Evolutionary conservation across 2,329 filamentous ascomycete genomes (phyloP).

Genomic region (Aspergillus clavatus): DNA sequence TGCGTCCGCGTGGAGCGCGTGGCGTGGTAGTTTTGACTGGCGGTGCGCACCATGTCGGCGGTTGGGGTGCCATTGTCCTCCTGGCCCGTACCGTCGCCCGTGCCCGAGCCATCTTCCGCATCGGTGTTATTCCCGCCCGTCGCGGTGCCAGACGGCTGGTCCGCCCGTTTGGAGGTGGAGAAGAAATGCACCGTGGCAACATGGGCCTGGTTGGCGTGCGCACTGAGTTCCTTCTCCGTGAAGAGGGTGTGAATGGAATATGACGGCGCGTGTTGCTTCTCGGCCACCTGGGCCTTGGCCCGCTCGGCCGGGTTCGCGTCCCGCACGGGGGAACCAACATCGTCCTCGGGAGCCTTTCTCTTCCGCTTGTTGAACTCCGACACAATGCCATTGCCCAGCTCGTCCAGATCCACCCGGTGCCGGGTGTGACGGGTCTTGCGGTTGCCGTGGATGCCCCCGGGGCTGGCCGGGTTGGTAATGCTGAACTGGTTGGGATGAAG

Average conservation of each 20-base stretch:
- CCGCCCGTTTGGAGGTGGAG: conserved; percentile 48
- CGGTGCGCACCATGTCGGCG: conserved; percentile 57
- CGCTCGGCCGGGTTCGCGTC: conserved; percentile 49
- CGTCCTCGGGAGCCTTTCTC: conserved; percentile 55
- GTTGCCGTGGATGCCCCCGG: conserved; percentile 56
- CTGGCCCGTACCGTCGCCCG: conserved; percentile 34
- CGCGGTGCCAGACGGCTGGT: conserved; percentile 36
- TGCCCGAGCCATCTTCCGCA: conserved; percentile 32
- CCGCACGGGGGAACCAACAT: conserved; percentile 55
- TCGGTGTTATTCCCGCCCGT: conserved; percentile 41
- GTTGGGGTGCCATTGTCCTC: conserved; percentile 42
- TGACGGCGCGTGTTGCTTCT: conserved; percentile 54
- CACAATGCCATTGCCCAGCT: conserved; percentile 45
- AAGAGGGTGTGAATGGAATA: conserved; percentile 62
- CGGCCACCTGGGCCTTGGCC: conserved; percentile 49
- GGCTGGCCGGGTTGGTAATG: conserved; percentile 60
- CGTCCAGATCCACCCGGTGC: conserved; percentile 52
- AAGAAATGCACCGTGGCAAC: conserved; percentile 56
- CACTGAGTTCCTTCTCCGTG: conserved; percentile 61
- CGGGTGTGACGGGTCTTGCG: conserved; percentile 60
- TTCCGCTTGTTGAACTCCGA: conserved; percentile 53
- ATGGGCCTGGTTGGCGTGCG: conserved; percentile 58
- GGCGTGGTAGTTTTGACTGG: conserved; percentile 53
- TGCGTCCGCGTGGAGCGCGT: conserved; percentile 51
- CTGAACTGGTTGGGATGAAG: conserved; percentile 63